These are phyloP conservation scores for Monilinia aucupariae DNA, from an alignment of 2,329 filamentous ascomycete genomes.

Conservation along the genomic window DNA sequence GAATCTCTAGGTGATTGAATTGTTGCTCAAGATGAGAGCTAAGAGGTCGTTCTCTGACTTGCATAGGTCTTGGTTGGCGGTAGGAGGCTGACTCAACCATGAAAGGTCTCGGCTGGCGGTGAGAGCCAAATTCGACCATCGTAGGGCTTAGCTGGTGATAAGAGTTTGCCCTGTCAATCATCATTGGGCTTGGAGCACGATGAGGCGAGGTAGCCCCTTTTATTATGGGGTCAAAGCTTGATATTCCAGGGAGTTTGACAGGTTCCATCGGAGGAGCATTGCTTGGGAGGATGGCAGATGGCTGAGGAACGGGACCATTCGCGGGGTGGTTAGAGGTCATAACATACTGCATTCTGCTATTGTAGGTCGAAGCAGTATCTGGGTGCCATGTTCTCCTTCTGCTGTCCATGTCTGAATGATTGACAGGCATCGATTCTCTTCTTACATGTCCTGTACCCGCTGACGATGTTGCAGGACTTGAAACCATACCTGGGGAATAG, in stretches of 20 bases:
- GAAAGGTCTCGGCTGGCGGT: constrained; percentile 13
- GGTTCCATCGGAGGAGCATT: constrained; percentile 44
- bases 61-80: constrained; percentile 16
- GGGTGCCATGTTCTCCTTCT: constrained; percentile 88
- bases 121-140: constrained; percentile 37
- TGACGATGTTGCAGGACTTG: constrained; percentile 60
- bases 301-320: constrained; percentile 29
- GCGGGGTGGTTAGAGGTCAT: constrained; percentile 60
- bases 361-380: constrained; percentile 59
- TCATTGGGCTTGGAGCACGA: constrained; percentile 69
- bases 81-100: not conserved
- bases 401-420: constrained; percentile 64
- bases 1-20: constrained; percentile 61
- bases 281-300: constrained; percentile 26
- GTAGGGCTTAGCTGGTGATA: constrained; percentile 20
- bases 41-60: constrained; percentile 41
- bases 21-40: constrained; percentile 60
- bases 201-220: constrained; percentile 57
- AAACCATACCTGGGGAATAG: constrained; percentile 55
- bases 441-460: constrained; percentile 52
- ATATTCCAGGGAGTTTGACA: constrained; percentile 74
- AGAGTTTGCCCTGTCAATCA: constrained; percentile 50
- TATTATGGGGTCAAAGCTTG: constrained; percentile 78
- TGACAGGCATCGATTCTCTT: constrained; percentile 58
- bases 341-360: constrained; percentile 70